Conservation (phyloP, 495 filamentous ascomycete species). For the Lindgomyces ingoldianus region DNA sequence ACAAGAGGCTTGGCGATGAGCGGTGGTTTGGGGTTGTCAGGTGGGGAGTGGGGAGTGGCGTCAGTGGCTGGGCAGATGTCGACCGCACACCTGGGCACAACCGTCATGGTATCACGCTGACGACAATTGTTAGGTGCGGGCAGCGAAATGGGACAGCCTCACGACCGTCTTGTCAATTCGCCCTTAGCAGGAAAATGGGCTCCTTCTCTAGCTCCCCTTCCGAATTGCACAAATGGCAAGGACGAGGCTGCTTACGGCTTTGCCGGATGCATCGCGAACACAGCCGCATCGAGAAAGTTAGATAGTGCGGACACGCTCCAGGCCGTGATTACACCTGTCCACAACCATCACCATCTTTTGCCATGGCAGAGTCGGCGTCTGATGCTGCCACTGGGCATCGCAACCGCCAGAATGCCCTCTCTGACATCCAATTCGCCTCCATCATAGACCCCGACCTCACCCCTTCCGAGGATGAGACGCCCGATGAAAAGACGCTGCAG, state of each 20-base stretch:
- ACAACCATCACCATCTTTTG: background rate
- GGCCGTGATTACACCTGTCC: background rate
- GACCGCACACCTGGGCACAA: too few species aligned
- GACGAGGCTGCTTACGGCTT: slow-evolving; percentile 9
- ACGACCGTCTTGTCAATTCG: background rate
- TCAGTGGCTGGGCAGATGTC: background rate
- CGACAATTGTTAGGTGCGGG: background rate
- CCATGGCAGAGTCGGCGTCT: slow-evolving; percentile 6
- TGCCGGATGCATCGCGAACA: slow-evolving; percentile 15
- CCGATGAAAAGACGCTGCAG: slow-evolving; percentile 30
- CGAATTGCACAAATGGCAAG: too few species aligned
- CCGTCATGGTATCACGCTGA: background rate
- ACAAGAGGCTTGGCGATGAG: background rate
- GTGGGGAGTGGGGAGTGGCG: background rate
- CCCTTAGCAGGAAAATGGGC: too few species aligned
- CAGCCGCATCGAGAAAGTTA: slow-evolving; percentile 9
- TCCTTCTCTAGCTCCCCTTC: too few species aligned
- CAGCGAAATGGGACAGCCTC: too few species aligned
- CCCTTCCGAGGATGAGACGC: slow-evolving; percentile 35
- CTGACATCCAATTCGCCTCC: slow-evolving; percentile 35
- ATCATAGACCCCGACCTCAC: slow-evolving; percentile 31
- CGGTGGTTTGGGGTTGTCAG: too few species aligned
- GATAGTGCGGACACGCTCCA: background rate
- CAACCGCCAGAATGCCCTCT: slow-evolving; percentile 26
- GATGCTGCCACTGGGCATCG: background rate